A percentile compares a stretch with the other conserved stretches of the same genome.
Conservation (phyloP, 192 early-diverging fungal genomes). For the Coemansia sp. region DNA sequence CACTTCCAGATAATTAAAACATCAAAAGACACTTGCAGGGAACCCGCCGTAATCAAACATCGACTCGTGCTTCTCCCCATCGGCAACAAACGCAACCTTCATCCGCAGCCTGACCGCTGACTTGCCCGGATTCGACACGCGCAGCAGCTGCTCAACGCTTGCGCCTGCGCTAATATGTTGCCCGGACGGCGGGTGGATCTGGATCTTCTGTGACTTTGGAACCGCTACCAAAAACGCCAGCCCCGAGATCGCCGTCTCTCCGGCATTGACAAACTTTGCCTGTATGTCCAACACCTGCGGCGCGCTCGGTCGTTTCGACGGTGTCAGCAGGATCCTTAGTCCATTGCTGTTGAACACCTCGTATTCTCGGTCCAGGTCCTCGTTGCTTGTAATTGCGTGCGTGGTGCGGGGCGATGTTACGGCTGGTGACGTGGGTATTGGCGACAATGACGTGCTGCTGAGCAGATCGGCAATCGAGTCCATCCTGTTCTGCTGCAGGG, state of each 20-base stretch:
- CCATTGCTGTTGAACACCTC: conserved; percentile 80
- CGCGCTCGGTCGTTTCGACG: conserved; percentile 64
- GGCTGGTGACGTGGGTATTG: conserved; percentile 2
- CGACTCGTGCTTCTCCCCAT: conserved; percentile 24
- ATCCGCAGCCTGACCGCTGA: conserved; percentile 55
- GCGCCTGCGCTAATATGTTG: conserved; percentile 62
- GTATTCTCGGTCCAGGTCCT: conserved; percentile 40
- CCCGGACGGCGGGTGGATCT: conserved; percentile 77
- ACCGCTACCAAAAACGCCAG: conserved; percentile 91
- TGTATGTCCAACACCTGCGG: conserved; percentile 65
- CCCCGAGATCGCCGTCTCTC: conserved; percentile 58
- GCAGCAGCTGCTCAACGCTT: conserved; percentile 75
- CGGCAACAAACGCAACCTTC: conserved; percentile 41
- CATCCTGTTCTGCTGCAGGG: conserved; percentile 5
- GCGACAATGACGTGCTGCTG: conserved; percentile 57
- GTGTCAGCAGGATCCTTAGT: conserved; percentile 70
- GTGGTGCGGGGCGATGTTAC: conserved; percentile 4
- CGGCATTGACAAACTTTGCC: conserved; percentile 68
- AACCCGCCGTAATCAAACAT: conserved; percentile 51
- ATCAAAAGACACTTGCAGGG: conserved; percentile 27
- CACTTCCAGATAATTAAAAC: neutral
- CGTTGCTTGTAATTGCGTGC: conserved; percentile 11
- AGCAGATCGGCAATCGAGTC: conserved; percentile 71
- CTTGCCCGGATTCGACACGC: conserved; percentile 81
- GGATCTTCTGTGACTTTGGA: conserved; percentile 85